Evolutionary conservation across 1,284 basidiomycete species (phyloP).

Genomic region (Austroboletus olivaceoglutinosus): DNA sequence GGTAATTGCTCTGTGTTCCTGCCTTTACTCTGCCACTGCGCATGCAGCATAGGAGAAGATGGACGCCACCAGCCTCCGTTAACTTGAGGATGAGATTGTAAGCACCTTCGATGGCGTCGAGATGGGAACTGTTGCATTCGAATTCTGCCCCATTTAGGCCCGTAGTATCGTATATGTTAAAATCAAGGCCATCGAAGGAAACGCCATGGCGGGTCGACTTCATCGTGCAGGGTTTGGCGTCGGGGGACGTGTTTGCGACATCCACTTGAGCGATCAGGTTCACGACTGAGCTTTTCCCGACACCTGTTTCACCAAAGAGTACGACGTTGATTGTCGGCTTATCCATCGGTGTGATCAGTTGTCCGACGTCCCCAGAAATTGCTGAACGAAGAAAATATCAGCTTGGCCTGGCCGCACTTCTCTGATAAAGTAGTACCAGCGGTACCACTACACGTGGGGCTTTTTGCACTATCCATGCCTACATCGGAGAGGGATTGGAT

Average conservation of each 20-base stretch:
- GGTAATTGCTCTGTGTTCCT: background rate
- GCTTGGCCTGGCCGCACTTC: no score
- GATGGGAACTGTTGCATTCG: background rate
- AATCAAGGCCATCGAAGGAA: background rate
- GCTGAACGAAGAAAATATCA: no score
- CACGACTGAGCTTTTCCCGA: constrained; percentile 1
- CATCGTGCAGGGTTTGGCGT: background rate
- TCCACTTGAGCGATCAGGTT: constrained; percentile 1
- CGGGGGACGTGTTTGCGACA: background rate
- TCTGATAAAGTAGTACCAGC: no score
- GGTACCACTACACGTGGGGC: no score
- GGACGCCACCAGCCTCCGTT: constrained; percentile 1
- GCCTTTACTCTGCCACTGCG: background rate
- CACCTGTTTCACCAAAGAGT: constrained; percentile 1
- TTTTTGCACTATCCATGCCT: no score
- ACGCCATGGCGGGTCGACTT: constrained; percentile 1
- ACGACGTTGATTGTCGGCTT: background rate
- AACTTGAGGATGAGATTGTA: background rate
- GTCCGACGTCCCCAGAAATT: no score
- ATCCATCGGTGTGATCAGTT: no score
- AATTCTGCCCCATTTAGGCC: background rate
- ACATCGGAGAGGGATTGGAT: no score
- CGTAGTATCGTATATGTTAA: background rate
- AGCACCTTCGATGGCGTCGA: background rate
- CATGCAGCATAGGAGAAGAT: constrained; percentile 8